Evolutionary conservation across 495 filamentous ascomycete species (phyloP), one percentile per base, ranked within the genome.

Genomic region (Parmelia sp.): DNA sequence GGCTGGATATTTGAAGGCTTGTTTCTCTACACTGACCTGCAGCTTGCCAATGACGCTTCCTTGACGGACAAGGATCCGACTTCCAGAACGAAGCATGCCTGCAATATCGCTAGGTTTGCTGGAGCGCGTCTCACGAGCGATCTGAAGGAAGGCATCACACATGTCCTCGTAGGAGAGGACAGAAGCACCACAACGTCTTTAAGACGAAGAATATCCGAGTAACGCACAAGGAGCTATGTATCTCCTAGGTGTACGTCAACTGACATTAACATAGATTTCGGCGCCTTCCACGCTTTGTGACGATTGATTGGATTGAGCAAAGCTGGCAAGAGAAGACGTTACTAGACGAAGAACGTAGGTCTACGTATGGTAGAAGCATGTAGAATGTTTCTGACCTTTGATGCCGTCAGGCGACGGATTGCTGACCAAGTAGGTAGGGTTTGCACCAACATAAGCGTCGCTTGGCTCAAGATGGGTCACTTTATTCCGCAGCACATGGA

Each of bases 241-340:
- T 35, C 25, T 27, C 19, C 42, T 44, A n/a, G 11, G 17, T 37
- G 29, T 23, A 33, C 27, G 23, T 42, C 35, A 33, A 39, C 23
- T 56, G 56, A 56, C 58, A 55, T 47, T 8, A 12, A 36, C 60
- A 47, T 45, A 61, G 57, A 25, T 66, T 69, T 23, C 44, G 42
- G 29, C 62, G 57, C 25, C 66, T 91, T 21, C 91, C 93, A 1
- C 80, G 92, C 68, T 74, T 96, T 31, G 88, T 97, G 17, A 84
- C 75, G 2, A 67, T 77, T 31, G 77, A 79, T 25, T 98, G 94
- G 94, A 76, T 96, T 1, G 80, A 85, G 58, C 84, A 91, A 64
- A 88, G 89, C 69, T 95, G 92, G 90, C 75, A 76, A 64, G 87
- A 91, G 73, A 80, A 80, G 63, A 96, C 93, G 11, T 66, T 89